A percentile compares a stretch with the other conserved stretches of the same genome.
These are phyloP conservation scores for Centaurea solstitialis DNA, from an alignment of 129 eudicot species.

Conservation along the genomic window DNA sequence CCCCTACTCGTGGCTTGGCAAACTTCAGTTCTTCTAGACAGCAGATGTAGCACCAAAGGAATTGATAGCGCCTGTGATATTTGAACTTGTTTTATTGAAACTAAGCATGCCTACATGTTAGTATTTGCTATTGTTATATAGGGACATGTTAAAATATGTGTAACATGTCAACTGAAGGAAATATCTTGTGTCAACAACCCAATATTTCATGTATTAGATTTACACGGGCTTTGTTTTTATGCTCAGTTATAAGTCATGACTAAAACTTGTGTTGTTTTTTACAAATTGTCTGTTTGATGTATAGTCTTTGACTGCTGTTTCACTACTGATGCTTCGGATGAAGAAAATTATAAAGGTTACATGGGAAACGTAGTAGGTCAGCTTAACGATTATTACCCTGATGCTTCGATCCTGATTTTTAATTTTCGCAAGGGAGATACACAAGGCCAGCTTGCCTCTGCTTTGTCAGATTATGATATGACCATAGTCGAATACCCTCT, in stretches of 20 bases:
- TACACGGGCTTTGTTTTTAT: neutral
- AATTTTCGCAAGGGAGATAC: constrained; percentile 68
- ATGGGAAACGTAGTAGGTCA: constrained; percentile 56
- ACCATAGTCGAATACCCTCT: constrained; percentile 81
- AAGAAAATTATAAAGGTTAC: constrained; percentile 50
- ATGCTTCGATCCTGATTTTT: constrained; percentile 69
- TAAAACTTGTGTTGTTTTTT: constrained; percentile 1
- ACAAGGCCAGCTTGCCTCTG: constrained; percentile 47
- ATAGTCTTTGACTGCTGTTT: constrained; percentile 93
- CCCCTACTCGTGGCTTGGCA: neutral
- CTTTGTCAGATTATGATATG: constrained; percentile 57
- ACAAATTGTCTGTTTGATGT: constrained; percentile 21
- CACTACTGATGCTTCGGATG: constrained; percentile 60
- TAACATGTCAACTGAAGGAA: neutral
- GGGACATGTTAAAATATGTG: neutral
- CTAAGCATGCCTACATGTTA: neutral
- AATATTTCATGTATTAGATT: neutral
- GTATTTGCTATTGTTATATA: neutral
- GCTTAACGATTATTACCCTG: constrained; percentile 60
- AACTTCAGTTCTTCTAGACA: neutral
- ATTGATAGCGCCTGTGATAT: neutral
- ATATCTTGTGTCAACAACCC: neutral
- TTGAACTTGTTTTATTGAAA: neutral
- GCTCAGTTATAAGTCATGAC: neutral
- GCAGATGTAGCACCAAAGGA: neutral